A percentile compares a stretch with the other conserved stretches of the same genome.
These are phyloP conservation scores for Aspergillus fumigatiaffinis DNA, from an alignment of 2,329 filamentous ascomycete species.

Conservation along the genomic window DNA sequence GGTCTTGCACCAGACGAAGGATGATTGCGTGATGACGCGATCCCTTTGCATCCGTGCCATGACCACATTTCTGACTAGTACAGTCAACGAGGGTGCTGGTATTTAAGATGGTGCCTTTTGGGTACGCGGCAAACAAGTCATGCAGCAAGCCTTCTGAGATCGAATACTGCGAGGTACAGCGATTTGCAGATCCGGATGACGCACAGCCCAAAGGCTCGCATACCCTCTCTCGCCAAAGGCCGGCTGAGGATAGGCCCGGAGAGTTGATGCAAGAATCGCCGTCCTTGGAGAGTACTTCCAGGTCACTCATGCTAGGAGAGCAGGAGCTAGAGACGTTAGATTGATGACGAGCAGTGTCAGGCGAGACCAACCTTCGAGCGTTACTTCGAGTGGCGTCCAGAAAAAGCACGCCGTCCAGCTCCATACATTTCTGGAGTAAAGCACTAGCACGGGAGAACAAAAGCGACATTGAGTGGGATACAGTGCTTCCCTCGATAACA, in stretches of 20 bases:
- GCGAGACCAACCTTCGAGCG: conserved; percentile 15
- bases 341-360: neutral
- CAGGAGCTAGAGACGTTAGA: conserved; percentile 8
- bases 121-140: conserved; percentile 15
- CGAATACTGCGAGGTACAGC: neutral
- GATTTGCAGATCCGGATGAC: conserved; percentile 1
- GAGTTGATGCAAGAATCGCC: conserved; percentile 2
- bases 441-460: conserved; percentile 43
- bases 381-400: conserved; percentile 20
- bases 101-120: conserved; percentile 14
- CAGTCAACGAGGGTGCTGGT: neutral
- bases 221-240: conserved; percentile 9
- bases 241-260: conserved; percentile 6
- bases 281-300: conserved; percentile 7
- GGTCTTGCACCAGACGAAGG: conserved; percentile 11
- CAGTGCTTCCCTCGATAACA: conserved; percentile 7
- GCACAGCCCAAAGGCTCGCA: conserved; percentile 13
- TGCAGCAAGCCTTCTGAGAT: conserved; percentile 14
- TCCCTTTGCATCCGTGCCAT: conserved; percentile 1
- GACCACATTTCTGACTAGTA: neutral
- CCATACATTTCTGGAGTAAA: conserved; percentile 39
- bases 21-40: conserved; percentile 3
- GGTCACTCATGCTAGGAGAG: conserved; percentile 9
- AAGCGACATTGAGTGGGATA: conserved; percentile 10
- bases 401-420: conserved; percentile 35